phyloP scores from a whole-genome alignment of 2,329 filamentous ascomycete species.

The Fusarium azukiicola region DNA sequence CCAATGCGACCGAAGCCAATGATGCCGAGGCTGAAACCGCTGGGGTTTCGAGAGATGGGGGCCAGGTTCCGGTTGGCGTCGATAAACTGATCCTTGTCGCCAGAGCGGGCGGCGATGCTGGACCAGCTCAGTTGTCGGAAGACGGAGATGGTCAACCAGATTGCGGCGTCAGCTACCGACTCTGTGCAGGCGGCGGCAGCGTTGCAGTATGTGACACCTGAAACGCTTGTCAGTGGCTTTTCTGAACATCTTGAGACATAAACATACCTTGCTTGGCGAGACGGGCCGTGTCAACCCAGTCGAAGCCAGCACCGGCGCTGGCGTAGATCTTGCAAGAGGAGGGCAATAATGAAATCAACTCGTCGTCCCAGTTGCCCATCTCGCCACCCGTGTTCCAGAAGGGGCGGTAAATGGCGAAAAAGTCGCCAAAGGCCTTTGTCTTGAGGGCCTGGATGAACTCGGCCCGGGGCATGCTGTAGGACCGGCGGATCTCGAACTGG shows the following conservation, averaged over 20 bases:
- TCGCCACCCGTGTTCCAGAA: slow-evolving; percentile 55
- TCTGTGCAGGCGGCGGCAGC: slow-evolving; percentile 54
- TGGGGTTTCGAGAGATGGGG: slow-evolving; percentile 51
- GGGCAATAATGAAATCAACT: slow-evolving; percentile 49
- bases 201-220: slow-evolving; percentile 53
- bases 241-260: accelerated
- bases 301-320: slow-evolving; percentile 53
- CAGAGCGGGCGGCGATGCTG: slow-evolving; percentile 50
- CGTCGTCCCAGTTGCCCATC: slow-evolving; percentile 55
- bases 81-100: slow-evolving; percentile 51
- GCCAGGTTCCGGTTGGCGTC: slow-evolving; percentile 51
- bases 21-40: slow-evolving; percentile 51
- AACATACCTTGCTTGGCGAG: slow-evolving; percentile 49
- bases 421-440: slow-evolving; percentile 50
- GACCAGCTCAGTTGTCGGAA: slow-evolving; percentile 54
- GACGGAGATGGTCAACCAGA: slow-evolving; percentile 55
- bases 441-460: slow-evolving; percentile 53
- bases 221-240: background rate
- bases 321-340: slow-evolving; percentile 52
- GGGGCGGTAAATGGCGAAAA: slow-evolving; percentile 52
- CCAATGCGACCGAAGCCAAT: slow-evolving; percentile 54
- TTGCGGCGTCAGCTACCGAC: slow-evolving; percentile 52
- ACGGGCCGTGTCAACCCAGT: slow-evolving; percentile 52
- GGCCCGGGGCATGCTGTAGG: slow-evolving; percentile 51
- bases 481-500: slow-evolving; percentile 52